Conservation (phyloP, 1,284 basidiomycete genomes). For the Tilletia horrida region DNA sequence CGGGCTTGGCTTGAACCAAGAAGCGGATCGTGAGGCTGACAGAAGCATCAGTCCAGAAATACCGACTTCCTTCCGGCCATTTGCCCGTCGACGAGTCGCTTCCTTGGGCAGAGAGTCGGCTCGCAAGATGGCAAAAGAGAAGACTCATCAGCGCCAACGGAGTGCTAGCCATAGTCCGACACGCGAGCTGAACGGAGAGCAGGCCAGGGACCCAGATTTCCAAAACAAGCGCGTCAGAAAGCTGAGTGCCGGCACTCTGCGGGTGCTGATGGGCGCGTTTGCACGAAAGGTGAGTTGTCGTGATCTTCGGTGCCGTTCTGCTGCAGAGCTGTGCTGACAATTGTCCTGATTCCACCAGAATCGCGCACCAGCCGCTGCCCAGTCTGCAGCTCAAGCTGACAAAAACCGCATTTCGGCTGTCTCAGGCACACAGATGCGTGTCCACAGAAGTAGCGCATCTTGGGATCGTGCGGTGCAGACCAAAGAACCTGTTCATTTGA, state of each 20-base stretch:
- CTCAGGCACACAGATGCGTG: not conserved
- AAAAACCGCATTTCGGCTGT: not conserved
- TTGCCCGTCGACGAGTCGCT: slow-evolving; percentile 8
- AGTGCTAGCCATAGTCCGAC: slow-evolving; percentile 3
- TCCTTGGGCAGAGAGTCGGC: slow-evolving; percentile 10
- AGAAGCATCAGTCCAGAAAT: not conserved
- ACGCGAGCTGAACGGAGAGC: not conserved
- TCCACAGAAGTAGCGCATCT: slow-evolving; percentile 8
- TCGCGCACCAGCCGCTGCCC: too few relatives aligned
- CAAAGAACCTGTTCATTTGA: not conserved
- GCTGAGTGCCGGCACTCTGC: not conserved
- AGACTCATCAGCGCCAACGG: not conserved
- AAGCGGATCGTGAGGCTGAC: not conserved
- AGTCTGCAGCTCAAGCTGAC: not conserved
- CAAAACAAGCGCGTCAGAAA: not conserved
- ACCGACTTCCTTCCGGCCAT: slow-evolving; percentile 3
- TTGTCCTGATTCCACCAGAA: not conserved
- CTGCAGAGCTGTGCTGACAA: not conserved
- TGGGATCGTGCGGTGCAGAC: slow-evolving; percentile 13
- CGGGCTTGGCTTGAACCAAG: slow-evolving; percentile 1
- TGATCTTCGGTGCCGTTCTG: too few relatives aligned
- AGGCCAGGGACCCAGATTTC: too few relatives aligned
- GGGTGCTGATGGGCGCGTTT: not conserved
- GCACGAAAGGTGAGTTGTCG: not conserved
- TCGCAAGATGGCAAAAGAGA: not conserved